Conservation (phyloP, 108 stramenopile species). For the Cyclotella cryptica region DNA sequence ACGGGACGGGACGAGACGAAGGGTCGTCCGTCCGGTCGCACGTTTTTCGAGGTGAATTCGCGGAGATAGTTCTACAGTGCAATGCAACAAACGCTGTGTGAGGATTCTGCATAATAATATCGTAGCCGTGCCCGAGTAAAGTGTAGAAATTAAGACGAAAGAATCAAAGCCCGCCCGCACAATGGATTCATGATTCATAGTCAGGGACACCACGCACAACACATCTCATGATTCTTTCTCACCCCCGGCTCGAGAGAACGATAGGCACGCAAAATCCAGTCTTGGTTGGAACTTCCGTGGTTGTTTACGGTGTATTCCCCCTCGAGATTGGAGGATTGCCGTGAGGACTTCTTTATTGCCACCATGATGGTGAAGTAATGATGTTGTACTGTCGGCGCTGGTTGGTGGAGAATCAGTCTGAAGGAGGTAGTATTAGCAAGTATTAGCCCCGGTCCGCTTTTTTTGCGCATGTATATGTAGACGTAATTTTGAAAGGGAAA, state of each 20-base stretch:
- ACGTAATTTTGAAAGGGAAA: no score
- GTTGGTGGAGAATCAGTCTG: no score
- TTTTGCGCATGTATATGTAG: no score
- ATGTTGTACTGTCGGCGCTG: no score
- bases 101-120: neutral
- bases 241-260: slow-evolving; percentile 53
- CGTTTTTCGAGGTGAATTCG: slow-evolving; percentile 60
- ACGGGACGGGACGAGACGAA: slow-evolving; percentile 62
- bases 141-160: no score
- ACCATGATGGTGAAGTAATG: no score
- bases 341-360: neutral
- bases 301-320: slow-evolving; percentile 28
- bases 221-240: neutral
- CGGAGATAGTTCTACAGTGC: slow-evolving; percentile 54
- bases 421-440: no score
- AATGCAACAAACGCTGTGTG: neutral
- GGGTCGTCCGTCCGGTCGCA: slow-evolving; percentile 76
- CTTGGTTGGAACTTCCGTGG: slow-evolving; percentile 15
- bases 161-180: neutral
- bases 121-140: neutral
- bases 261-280: slow-evolving; percentile 52
- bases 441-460: no score
- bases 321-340: slow-evolving; percentile 9
- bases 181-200: no score
- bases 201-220: neutral